Evolutionary conservation across 2,329 filamentous ascomycete genomes (phyloP), one percentile per base, ranked within the genome.

Genomic region (Clonostachys solani): DNA sequence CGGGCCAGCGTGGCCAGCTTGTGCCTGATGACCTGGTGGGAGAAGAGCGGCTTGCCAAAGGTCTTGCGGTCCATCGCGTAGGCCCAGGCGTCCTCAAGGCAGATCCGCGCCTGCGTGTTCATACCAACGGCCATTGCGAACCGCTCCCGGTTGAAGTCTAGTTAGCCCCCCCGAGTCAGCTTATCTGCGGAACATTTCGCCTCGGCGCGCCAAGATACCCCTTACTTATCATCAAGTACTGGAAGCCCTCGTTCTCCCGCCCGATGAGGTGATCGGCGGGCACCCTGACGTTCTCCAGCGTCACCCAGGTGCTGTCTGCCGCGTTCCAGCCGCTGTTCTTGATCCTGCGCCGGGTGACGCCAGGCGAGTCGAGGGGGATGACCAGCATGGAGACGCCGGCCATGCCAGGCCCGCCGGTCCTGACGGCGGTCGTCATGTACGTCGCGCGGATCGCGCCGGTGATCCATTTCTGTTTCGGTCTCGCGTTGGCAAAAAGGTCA

Each of bases 251-350:
- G 49, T 80, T 78, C 50, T 81, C 78, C 33, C 65, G 58, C 5
- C 79, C 78, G 3, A 84, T 53, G 2, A 81, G 64, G 47, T 81
- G 78, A 23, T 69, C 67, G 0, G 66, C 67, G 0, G 80, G 78
- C 0, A 84, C 80, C 15, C 62, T 54, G 4, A 83, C 78, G 49
- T 81, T 66, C 42, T 82, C 77, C 17, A 83, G 66, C 17, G 75
- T 72, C 43, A 83, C 70, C 51, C 75, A 81, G 1, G 75, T 78
- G 5, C 77, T 69, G 59, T 81, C 81, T 38, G 82, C 83, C 6
- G 81, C 81, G 54, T 82, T 78, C n/a, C 85, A 81, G 4, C 84
- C 84, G 23, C 77, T 82, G 60, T 87, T 87, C 45, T 75, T 63
- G 61, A 87, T 84, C 44, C 69, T 74, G 17, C 68, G 44, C 69